Conservation (phyloP, 2,329 filamentous ascomycete genomes). For the Cladorrhinum sp. region DNA sequence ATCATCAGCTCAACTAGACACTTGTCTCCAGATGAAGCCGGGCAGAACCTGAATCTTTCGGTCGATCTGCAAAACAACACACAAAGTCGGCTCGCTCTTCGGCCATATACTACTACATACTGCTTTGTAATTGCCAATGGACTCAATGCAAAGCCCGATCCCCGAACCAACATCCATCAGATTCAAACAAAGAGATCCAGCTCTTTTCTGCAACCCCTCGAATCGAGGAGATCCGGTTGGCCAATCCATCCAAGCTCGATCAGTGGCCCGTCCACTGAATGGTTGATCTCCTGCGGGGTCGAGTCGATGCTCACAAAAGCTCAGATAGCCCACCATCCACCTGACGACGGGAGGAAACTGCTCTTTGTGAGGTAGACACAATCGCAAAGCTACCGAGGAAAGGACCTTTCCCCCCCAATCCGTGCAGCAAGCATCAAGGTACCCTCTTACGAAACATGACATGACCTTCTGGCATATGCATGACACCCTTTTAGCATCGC, state of each 20-base stretch:
- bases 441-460: slow-evolving; percentile 7
- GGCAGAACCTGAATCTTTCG: too few species aligned
- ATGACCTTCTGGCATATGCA: not conserved
- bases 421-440: not conserved
- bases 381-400: too few species aligned
- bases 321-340: not conserved
- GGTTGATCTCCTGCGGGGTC: not conserved
- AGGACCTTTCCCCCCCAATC: too few species aligned
- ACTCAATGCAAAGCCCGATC: not conserved
- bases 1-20: not conserved
- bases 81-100: not conserved
- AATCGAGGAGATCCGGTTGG: not conserved
- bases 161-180: not conserved
- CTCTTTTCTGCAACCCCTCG: too few species aligned
- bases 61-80: not conserved
- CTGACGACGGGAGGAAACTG: not conserved
- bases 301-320: not conserved
- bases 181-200: not conserved
- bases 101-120: not conserved
- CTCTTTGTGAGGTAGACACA: not conserved
- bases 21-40: not conserved
- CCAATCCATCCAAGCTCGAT: not conserved
- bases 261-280: not conserved
- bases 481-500: not conserved
- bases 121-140: not conserved